These are phyloP conservation scores for Vigna reflexopilosa DNA, from an alignment of 306 rosid species.

Conservation along the genomic window DNA sequence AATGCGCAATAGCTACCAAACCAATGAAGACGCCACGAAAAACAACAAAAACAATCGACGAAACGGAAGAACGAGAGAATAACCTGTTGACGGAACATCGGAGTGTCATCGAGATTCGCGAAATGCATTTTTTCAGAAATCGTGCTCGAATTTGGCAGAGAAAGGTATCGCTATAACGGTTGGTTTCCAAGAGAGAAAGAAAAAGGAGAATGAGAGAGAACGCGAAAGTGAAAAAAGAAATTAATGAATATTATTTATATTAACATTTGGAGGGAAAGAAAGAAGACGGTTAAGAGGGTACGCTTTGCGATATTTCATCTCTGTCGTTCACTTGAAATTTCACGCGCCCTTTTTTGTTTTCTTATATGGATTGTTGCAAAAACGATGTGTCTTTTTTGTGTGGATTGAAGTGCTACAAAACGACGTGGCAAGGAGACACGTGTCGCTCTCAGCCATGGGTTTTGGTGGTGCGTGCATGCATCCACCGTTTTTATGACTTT, in stretches of 20 bases:
- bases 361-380: neutral
- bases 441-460: neutral
- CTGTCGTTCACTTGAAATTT: slow-evolving; percentile 18
- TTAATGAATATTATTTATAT: neutral
- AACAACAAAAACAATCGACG: too few relatives aligned
- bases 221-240: neutral
- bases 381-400: slow-evolving; percentile 2
- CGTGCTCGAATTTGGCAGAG: slow-evolving; percentile 2
- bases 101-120: slow-evolving; percentile 64
- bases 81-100: slow-evolving; percentile 72
- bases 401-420: neutral
- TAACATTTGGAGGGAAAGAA: neutral
- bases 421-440: slow-evolving; percentile 10
- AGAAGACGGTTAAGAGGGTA: slow-evolving; percentile 14
- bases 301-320: slow-evolving; percentile 24
- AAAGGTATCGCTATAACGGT: slow-evolving; percentile 15
- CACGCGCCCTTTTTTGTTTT: neutral
- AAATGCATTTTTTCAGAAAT: slow-evolving; percentile 51
- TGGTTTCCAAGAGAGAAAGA: neutral
- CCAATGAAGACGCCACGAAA: slow-evolving; percentile 2
- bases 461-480: neutral
- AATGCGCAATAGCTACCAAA: neutral
- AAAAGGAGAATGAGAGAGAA: neutral
- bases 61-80: neutral
- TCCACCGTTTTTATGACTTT: neutral